Percentiles rank a stretch among this genome's conserved stretches.
Evolutionary conservation across 805 yeast species (phyloP).

Genomic region (Dipodascopsis tothii): DNA sequence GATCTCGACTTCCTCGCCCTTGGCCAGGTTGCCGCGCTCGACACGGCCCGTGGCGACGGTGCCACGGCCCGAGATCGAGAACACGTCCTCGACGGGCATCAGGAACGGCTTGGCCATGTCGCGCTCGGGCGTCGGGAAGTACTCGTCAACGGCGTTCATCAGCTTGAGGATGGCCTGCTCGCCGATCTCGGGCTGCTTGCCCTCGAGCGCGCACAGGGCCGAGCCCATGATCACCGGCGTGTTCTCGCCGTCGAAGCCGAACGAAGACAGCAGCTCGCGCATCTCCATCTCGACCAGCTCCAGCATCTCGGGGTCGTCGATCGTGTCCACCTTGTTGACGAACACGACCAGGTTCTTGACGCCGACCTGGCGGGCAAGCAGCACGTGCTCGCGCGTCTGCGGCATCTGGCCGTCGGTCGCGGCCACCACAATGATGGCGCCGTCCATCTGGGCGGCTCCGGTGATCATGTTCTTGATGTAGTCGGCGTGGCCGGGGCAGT

Average conservation of each 20-base stretch:
- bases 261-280: constrained; percentile 86
- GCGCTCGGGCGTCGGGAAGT: constrained; percentile 94
- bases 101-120: constrained; percentile 93
- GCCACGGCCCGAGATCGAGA: constrained; percentile 99
- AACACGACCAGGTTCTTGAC: constrained; percentile 94
- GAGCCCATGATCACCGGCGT: constrained; percentile 98
- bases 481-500: constrained; percentile 98
- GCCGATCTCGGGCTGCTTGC: constrained; percentile 84
- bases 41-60: constrained; percentile 98
- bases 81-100: constrained; percentile 95
- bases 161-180: constrained; percentile 68
- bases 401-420: constrained; percentile 99
- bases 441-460: constrained; percentile 99
- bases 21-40: constrained; percentile 94
- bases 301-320: constrained; percentile 98
- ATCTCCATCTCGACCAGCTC: constrained; percentile 99
- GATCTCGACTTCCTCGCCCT: constrained; percentile 97
- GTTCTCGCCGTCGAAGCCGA: constrained; percentile 97
- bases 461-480: constrained; percentile 98
- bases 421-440: constrained; percentile 98
- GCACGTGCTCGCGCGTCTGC: constrained; percentile 97
- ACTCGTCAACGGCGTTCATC: constrained; percentile 85
- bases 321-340: constrained; percentile 95
- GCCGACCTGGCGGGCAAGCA: constrained; percentile 99
- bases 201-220: constrained; percentile 93